Percentiles rank a stretch among this genome's conserved stretches.
phyloP scores from a whole-genome alignment of 495 filamentous ascomycete genomes.

The Immersiella caudata region DNA sequence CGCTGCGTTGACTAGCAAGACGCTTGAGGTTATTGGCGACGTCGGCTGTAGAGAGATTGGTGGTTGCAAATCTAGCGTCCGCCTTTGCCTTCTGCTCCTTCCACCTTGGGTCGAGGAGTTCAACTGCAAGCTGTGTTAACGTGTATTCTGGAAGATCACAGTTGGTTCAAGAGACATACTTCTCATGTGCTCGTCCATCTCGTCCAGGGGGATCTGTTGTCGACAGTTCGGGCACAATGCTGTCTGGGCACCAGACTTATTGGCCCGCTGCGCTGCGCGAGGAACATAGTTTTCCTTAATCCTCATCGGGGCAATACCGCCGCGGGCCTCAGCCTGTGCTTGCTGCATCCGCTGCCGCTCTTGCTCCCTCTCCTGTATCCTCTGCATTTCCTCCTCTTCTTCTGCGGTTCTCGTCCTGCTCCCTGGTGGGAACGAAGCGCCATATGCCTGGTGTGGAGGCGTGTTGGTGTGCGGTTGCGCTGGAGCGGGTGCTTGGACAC shows the following conservation, averaged over 20 bases:
- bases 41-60: conserved; percentile 83
- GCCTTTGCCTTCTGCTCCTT: conserved; percentile 91
- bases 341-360: conserved; percentile 72
- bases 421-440: conserved; percentile 29
- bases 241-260: conserved; percentile 63
- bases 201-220: conserved; percentile 80
- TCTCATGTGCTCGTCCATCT: conserved; percentile 91
- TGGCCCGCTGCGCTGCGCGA: conserved; percentile 72
- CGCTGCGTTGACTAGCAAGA: conserved; percentile 86
- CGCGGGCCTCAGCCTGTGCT: conserved; percentile 75
- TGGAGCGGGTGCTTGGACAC: conserved; percentile 31
- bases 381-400: conserved; percentile 68
- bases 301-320: conserved; percentile 75
- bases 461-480: conserved; percentile 41
- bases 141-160: background rate
- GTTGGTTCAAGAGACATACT: conserved; percentile 51
- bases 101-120: conserved; percentile 93
- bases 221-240: conserved; percentile 93
- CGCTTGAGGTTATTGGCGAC: conserved; percentile 95
- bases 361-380: conserved; percentile 67
- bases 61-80: conserved; percentile 79
- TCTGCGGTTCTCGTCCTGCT: conserved; percentile 37
- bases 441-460: conserved; percentile 42
- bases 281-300: conserved; percentile 93
- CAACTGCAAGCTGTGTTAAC: conserved; percentile 40